phyloP scores from a whole-genome alignment of 768 basidiomycete species.

The Candolleomyces aberdarensis region DNA sequence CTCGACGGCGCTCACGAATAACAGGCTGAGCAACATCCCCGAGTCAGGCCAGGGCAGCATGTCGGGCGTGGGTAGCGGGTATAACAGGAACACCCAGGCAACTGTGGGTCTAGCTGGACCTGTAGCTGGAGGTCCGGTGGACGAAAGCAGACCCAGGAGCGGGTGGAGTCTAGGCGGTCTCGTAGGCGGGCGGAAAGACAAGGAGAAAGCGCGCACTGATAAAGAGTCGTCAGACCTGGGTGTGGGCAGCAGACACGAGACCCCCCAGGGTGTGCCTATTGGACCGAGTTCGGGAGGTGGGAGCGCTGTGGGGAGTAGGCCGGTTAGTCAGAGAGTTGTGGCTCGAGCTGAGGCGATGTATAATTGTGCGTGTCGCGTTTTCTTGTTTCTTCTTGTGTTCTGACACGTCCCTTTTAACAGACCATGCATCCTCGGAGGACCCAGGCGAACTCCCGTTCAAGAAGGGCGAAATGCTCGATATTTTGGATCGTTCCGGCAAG shows the following conservation, averaged over 20 bases:
- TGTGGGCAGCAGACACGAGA: no score
- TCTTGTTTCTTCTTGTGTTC: background rate
- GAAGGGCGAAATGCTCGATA: conserved; percentile 82
- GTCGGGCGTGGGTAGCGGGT: no score
- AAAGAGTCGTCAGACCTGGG: background rate
- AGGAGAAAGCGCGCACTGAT: background rate
- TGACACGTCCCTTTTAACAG: conserved; percentile 32
- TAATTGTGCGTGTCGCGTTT: conserved; percentile 41
- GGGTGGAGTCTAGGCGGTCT: background rate
- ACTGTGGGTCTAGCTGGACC: background rate
- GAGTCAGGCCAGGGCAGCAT: no score
- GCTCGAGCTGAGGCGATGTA: conserved; percentile 26
- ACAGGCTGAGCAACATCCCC: no score
- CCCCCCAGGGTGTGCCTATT: no score
- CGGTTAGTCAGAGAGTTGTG: background rate
- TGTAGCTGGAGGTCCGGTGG: background rate
- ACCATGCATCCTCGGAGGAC: conserved; percentile 73
- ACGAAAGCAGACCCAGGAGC: background rate
- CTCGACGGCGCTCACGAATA: background rate
- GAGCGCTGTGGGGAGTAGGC: background rate
- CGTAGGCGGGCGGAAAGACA: background rate
- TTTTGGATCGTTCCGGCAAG: conserved; percentile 75
- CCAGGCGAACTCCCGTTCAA: conserved; percentile 83
- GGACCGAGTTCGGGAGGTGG: background rate
- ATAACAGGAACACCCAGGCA: no score